A percentile compares a stretch with the other conserved stretches of the same genome.
Conservation (phyloP, 352 stramenopile species). For the Phytopythium chamaehyphon region DNA sequence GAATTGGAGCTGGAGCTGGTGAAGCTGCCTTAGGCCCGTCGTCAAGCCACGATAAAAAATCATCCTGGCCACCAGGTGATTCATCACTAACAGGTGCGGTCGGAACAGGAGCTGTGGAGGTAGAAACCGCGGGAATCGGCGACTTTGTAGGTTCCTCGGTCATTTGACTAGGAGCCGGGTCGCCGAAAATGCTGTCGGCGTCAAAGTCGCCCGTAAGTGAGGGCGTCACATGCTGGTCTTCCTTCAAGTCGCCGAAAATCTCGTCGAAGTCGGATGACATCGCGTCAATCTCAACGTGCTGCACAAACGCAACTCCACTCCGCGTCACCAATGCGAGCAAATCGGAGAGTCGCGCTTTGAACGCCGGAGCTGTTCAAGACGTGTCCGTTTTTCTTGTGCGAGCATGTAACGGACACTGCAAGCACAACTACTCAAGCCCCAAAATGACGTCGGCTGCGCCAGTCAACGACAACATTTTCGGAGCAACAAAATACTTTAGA, state of each 20-base stretch:
- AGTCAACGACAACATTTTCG: too few species aligned
- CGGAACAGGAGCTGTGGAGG: background rate
- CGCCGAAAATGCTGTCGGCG: constrained; percentile 49
- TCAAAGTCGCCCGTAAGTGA: constrained; percentile 44
- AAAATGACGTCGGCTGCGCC: too few species aligned
- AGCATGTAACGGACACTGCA: too few species aligned
- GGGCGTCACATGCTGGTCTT: constrained; percentile 43
- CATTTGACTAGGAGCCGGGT: constrained; percentile 2
- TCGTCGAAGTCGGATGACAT: constrained; percentile 67
- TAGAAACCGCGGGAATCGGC: background rate
- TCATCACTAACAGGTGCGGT: background rate
- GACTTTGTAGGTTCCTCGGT: constrained; percentile 1
- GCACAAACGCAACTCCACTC: background rate
- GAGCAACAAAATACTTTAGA: too few species aligned
- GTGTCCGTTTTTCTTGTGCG: background rate
- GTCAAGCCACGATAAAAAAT: constrained; percentile 83
- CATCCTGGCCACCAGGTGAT: constrained; percentile 32
- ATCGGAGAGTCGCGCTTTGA: background rate
- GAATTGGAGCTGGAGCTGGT: background rate
- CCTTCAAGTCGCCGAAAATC: constrained; percentile 75
- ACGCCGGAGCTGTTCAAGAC: too few species aligned
- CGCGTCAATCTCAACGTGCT: background rate
- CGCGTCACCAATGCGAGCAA: background rate
- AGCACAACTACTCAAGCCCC: too few species aligned
- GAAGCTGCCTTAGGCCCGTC: constrained; percentile 14